Evolutionary conservation across 2,329 filamentous ascomycete species (phyloP), one percentile per base, ranked within the genome.

Genomic region (Diaporthe eres): DNA sequence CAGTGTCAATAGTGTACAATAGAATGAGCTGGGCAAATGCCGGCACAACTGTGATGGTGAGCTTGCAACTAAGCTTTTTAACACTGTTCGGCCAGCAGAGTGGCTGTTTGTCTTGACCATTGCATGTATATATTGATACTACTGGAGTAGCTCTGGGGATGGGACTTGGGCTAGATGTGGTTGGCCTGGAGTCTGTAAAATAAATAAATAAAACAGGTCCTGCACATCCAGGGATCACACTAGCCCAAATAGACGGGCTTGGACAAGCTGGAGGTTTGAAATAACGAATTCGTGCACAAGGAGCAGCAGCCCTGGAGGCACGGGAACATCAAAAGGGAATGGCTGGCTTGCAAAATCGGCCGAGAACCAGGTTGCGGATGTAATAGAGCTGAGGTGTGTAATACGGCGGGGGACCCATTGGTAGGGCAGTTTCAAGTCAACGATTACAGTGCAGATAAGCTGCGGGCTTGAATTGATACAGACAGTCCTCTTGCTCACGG

Each of bases 1-100:
- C 49, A 73, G 57, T 75, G 75, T 77, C 70, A 77, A 75, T 73
- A 73, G 73, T 77, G 74, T 75, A 77, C 60, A 77, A 75, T 75
- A 77, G 74, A 71, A 55, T 42, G 47, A 55, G 65, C 65, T 70
- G 65, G 17, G 49, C 47, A 53, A 22, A 13, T 55, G 65, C 47
- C 49, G 47, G 49, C 51, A 19, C 34, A 42, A 17, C n/a, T 39
- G 65, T 31, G 65, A 70, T 31, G 49, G 49, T 15, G 51, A 70
- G 34, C 65, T 55, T 55, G 31, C 5, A 28, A 42, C 31, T 25
- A 22, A n/a, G 31, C n/a, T 22, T 28, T 19, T 49, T 68, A 55
- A 31, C 49, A 31, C 22, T 42, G 28, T 12, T 15, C 49, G 65
- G 65, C 49, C 12, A 15, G 34, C 34, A 42, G n/a, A 13, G 15